Conservation (phyloP, 768 basidiomycete species). For the Royoungia palumana region DNA sequence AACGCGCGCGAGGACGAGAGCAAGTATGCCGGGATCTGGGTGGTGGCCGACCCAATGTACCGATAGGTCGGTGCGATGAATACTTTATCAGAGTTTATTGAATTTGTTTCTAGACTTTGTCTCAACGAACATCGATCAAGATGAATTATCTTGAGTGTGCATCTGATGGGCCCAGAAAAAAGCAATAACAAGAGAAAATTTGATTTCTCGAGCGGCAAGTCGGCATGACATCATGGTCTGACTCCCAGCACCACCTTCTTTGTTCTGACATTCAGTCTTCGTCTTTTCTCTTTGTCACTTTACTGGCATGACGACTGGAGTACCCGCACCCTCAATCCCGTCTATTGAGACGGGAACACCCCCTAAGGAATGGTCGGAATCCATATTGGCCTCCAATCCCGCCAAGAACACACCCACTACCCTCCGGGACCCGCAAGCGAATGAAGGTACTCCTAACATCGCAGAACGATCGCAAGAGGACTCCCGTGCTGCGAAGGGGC, state of each 20-base stretch:
- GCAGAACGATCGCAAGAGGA: background rate
- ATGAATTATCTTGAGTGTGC: no score
- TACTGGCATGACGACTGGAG: constrained; percentile 11
- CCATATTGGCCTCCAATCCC: constrained; percentile 12
- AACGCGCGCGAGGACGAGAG: no score
- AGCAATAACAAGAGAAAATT: background rate
- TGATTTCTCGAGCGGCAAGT: constrained; percentile 11
- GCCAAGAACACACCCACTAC: constrained; percentile 3
- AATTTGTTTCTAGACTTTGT: no score
- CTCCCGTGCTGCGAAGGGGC: background rate
- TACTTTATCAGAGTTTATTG: no score
- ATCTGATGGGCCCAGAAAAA: no score
- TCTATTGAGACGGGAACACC: constrained; percentile 16
- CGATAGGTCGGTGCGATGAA: no score
- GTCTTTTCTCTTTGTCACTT: background rate
- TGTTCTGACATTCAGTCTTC: background rate
- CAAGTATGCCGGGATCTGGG: no score
- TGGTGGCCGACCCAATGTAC: no score
- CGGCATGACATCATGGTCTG: constrained; percentile 29
- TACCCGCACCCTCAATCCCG: constrained; percentile 16
- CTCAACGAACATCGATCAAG: no score
- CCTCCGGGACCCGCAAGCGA: background rate
- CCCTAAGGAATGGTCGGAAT: constrained; percentile 16
- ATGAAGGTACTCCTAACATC: background rate
- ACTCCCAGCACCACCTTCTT: background rate